Evolutionary conservation across 2,329 filamentous ascomycete genomes (phyloP), one percentile per base, ranked within the genome.

Genomic region (Magnaporthiopsis poae): DNA sequence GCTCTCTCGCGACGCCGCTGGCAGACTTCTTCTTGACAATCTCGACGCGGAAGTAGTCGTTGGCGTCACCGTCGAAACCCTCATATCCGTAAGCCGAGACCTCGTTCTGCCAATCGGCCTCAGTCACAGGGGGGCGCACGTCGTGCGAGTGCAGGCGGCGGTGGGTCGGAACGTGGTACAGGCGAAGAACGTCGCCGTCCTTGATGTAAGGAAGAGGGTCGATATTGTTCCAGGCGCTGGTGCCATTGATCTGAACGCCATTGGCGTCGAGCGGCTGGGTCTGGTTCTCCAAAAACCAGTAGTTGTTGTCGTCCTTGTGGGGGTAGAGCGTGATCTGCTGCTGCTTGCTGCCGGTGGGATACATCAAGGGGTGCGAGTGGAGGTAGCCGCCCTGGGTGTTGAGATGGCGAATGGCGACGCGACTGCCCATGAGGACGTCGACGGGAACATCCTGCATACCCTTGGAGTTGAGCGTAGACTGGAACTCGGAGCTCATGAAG

Each of bases 401-500:
- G 79, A 92, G 90, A 77, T 99, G 95, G 72, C 95, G 90, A 72
- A 99, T 85, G 70, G 83, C 88, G 73, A 99, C 85, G 70, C 90
- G 87, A 76, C 92, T 96, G 68, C 95, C 95, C 73, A 95, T 89
- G 35, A 90, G 88, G 67, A 99, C 90, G 78, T 99, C 93, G 36
- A 91, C 95, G 1, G 95, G 90, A 5, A 96, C 92, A 77, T 96
- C 92, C 75, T 92, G 89, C 95, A 99, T 99, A 65, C 86, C 88
- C 82, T 98, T 99, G 73, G 88, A 93, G 80, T 98, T 99, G 71
- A 99, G 83, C 2, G 95, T 98, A 39, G 95, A 90, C 80, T 99
- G 95, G 82, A 99, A 99, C 75, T 99, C 95, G 66, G 94, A 96
- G 75, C 93, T 97, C 95, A 99, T 99, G 82, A 99, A 99, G 66